Conservation (phyloP, 371 early-diverging fungal genomes). For the Saksenaea oblongispora region DNA sequence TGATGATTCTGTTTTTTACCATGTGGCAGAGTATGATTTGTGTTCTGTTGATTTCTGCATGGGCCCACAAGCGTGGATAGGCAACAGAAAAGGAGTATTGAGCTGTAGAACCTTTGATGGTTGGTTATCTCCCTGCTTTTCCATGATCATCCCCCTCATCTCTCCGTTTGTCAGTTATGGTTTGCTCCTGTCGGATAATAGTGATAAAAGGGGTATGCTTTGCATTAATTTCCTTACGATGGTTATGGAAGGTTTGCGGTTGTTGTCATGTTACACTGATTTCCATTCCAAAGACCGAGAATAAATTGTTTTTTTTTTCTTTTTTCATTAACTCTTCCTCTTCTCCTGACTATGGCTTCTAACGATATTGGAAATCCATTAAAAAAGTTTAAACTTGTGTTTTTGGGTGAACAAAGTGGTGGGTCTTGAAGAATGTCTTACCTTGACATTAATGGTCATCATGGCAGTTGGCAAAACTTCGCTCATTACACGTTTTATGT, state of each 20-base stretch:
- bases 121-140: background rate
- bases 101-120: too few relatives aligned
- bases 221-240: background rate
- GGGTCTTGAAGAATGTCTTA: conserved; percentile 18
- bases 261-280: background rate
- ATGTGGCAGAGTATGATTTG: background rate
- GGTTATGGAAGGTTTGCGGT: background rate
- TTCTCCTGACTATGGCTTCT: conserved; percentile 28
- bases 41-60: background rate
- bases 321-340: conserved; percentile 5
- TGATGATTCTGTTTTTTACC: background rate
- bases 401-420: conserved; percentile 97
- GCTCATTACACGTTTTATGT: conserved; percentile 98
- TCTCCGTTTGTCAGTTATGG: background rate
- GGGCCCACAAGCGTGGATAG: background rate
- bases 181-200: conserved; percentile 7
- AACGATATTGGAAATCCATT: conserved; percentile 63
- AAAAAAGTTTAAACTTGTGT: conserved; percentile 89
- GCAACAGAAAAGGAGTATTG: background rate
- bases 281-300: background rate
- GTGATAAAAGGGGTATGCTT: background rate
- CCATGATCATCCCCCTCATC: background rate
- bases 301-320: conserved; percentile 1
- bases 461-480: conserved; percentile 98
- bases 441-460: background rate